A percentile compares a stretch with the other conserved stretches of the same genome.
Conservation (phyloP, 2,329 filamentous ascomycete species). For the Aspergillus fructus region DNA sequence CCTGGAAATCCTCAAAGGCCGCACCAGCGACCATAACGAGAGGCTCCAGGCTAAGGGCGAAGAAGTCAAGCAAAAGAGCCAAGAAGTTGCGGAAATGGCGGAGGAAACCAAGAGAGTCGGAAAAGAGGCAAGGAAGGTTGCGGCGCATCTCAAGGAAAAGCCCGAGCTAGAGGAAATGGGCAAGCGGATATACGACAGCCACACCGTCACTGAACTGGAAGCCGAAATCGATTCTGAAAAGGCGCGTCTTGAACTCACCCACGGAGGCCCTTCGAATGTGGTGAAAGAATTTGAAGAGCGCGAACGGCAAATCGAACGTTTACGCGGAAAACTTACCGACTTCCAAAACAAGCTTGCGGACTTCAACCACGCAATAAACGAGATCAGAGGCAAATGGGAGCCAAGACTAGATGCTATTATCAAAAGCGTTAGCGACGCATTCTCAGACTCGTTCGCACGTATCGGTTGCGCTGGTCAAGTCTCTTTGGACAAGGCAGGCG, state of each 20-base stretch:
- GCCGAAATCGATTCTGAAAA: slow-evolving; percentile 72
- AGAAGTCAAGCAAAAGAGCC: slow-evolving; percentile 38
- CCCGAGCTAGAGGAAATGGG: slow-evolving; percentile 39
- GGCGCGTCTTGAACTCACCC: slow-evolving; percentile 75
- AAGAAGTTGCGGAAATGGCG: slow-evolving; percentile 33
- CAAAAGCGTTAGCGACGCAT: slow-evolving; percentile 80
- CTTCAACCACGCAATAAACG: slow-evolving; percentile 59
- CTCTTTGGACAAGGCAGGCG: slow-evolving; percentile 69
- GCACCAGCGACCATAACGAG: slow-evolving; percentile 61
- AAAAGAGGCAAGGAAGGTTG: slow-evolving; percentile 19
- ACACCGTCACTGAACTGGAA: slow-evolving; percentile 64
- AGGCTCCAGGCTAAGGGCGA: slow-evolving; percentile 43
- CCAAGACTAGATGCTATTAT: slow-evolving; percentile 77
- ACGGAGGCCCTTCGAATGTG: slow-evolving; percentile 72
- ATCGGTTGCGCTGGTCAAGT: slow-evolving; percentile 95
- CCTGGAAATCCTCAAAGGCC: slow-evolving; percentile 63
- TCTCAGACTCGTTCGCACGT: slow-evolving; percentile 87
- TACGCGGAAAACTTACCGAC: slow-evolving; percentile 60
- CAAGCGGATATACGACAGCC: slow-evolving; percentile 46
- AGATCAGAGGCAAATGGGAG: slow-evolving; percentile 75
- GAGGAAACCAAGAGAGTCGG: slow-evolving; percentile 18
- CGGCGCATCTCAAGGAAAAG: slow-evolving; percentile 13
- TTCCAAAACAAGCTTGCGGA: slow-evolving; percentile 56
- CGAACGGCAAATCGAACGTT: slow-evolving; percentile 65
- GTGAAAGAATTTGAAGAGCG: slow-evolving; percentile 76